phyloP scores from a whole-genome alignment of 116 monocot species.

The Zostera marina region DNA sequence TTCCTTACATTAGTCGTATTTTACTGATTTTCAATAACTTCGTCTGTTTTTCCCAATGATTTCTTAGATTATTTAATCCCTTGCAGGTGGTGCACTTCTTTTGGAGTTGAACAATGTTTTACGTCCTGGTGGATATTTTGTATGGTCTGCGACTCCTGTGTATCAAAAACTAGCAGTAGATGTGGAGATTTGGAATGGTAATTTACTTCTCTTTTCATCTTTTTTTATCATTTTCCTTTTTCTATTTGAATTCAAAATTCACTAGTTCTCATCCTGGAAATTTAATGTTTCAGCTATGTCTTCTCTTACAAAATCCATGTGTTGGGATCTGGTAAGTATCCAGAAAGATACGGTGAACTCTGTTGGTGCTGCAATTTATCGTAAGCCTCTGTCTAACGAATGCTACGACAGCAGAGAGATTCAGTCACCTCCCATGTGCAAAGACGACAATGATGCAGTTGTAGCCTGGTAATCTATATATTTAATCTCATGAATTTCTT shows the following conservation, averaged over 20 bases:
- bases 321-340: conserved; percentile 65
- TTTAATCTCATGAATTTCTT: not conserved
- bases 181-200: conserved; percentile 68
- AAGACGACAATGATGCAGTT: conserved; percentile 53
- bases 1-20: not conserved
- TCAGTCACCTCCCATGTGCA: conserved; percentile 49
- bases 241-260: not conserved
- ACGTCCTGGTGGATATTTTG: conserved; percentile 80
- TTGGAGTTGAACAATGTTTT: conserved; percentile 69
- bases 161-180: conserved; percentile 52
- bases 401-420: conserved; percentile 53
- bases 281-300: conserved; percentile 36
- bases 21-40: conserved; percentile 3
- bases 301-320: conserved; percentile 56
- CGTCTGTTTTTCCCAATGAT: not conserved
- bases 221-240: not conserved
- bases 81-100: conserved; percentile 66
- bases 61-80: not conserved
- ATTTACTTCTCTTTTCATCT: not conserved
- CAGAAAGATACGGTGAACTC: conserved; percentile 38
- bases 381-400: conserved; percentile 47
- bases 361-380: conserved; percentile 54
- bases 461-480: conserved; percentile 51
- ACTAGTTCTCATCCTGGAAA: not conserved
- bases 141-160: conserved; percentile 88